Conservation (phyloP, 2,329 filamentous ascomycete genomes). For the Epichloe bromicola region DNA sequence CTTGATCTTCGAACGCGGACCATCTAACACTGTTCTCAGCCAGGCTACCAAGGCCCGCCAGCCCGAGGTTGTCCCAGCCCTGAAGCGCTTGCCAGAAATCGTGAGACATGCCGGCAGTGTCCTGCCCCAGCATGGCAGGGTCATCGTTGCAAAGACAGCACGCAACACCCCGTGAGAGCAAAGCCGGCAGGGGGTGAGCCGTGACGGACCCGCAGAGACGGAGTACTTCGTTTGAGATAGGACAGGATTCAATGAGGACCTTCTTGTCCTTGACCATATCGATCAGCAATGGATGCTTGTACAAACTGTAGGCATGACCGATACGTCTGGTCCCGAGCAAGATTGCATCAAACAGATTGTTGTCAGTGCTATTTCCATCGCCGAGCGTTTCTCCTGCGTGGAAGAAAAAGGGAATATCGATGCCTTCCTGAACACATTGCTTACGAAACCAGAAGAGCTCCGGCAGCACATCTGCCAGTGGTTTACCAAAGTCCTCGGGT, state of each 20-base stretch:
- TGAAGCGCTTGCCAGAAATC: conserved; percentile 89
- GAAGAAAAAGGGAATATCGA: conserved; percentile 90
- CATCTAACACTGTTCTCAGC: conserved; percentile 89
- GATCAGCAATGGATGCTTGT: conserved; percentile 80
- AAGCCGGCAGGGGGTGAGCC: conserved; percentile 67
- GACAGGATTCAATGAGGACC: conserved; percentile 81
- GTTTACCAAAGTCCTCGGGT: conserved; percentile 67
- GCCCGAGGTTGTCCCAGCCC: conserved; percentile 80
- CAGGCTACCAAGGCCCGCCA: conserved; percentile 73
- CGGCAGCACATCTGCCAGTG: conserved; percentile 64
- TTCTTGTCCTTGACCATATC: conserved; percentile 81
- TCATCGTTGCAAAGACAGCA: conserved; percentile 86
- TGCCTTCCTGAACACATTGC: conserved; percentile 60
- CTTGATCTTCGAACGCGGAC: conserved; percentile 77
- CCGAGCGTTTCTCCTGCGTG: conserved; percentile 84
- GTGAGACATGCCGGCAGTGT: conserved; percentile 69
- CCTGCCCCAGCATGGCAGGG: conserved; percentile 76
- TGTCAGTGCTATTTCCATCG: conserved; percentile 57
- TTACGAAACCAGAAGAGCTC: conserved; percentile 91
- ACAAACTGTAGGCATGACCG: conserved; percentile 77
- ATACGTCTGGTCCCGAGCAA: conserved; percentile 79
- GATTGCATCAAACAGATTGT: conserved; percentile 80
- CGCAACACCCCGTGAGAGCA: conserved; percentile 72
- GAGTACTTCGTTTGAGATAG: conserved; percentile 80
- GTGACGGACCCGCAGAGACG: conserved; percentile 65